Evolutionary conservation across 106 monocot genomes (phyloP), one percentile per base, ranked within the genome.

Genomic region (Dendrobium catenatum): DNA sequence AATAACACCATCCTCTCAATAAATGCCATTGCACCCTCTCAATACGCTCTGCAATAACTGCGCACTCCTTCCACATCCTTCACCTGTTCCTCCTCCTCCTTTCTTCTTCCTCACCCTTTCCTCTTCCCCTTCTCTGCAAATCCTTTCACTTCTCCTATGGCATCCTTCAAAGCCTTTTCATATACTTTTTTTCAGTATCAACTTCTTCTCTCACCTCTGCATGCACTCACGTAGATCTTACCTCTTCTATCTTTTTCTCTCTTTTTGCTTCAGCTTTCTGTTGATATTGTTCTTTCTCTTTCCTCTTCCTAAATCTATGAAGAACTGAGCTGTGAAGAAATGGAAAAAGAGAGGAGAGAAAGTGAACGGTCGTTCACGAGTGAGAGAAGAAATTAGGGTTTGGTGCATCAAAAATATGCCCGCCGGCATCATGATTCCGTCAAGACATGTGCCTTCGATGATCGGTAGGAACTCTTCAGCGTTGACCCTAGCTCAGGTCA

Each of bases 11-110:
- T 64, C 37, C 82, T 82, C 79, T 84, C 85, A 85, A 81, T 95
- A 93, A 95, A 95, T 98, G 94, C 93, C 48, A 84, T 93, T 93
- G 94, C 98, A 95, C 91, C 94, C 87, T 88, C 94, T 94, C 92
- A 75, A 88, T 90, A 51, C 51, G 80, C 88, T 90, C 83, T 81
- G 87, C 94, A 92, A 86, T 94, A 86, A 86, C 89, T 89, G 88
- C 90, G 88, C 90, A 76, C 85, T 81, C 82, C 67, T 80, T 68
- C 68, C 83, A 73, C 82, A 78, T 81, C 88, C 75, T 82, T 83
- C 84, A 76, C 84, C 81, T 82, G 83, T 84, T 87, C 82, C 89
- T 41, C 74, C 40, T 78, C 26, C 26, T 26, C 26, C 26, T 70
- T 73, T 72, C 83, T 61, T 58, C 68, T 77, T 80, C 74, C 81